phyloP scores from a whole-genome alignment of 129 eudicot species.

The Sambucus nigra region DNA sequence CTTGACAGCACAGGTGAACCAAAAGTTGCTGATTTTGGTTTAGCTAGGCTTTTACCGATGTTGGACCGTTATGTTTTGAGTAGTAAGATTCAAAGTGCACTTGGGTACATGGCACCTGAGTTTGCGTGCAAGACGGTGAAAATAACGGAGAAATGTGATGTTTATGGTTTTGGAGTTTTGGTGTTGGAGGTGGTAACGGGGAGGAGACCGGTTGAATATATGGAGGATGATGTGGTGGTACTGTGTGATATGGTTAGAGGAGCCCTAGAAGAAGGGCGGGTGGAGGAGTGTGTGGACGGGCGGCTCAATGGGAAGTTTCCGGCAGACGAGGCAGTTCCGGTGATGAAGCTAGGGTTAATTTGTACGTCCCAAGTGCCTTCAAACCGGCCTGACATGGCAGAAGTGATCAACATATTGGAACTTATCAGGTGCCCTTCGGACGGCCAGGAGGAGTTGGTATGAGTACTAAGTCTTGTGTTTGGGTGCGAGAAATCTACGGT shows the following conservation, averaged over 20 bases:
- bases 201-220: constrained; percentile 88
- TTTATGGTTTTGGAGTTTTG: constrained; percentile 90
- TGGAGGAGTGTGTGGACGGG: constrained; percentile 81
- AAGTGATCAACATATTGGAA: constrained; percentile 85
- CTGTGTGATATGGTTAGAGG: constrained; percentile 95
- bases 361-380: constrained; percentile 99
- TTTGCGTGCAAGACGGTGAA: constrained; percentile 84
- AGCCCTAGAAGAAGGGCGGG: constrained; percentile 70
- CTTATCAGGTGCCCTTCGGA: constrained; percentile 78
- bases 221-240: constrained; percentile 96
- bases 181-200: constrained; percentile 76
- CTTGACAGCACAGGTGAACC: constrained; percentile 68
- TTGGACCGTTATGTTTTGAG: constrained; percentile 76
- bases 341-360: constrained; percentile 75
- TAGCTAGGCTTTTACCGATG: constrained; percentile 83
- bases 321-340: constrained; percentile 76
- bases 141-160: constrained; percentile 84
- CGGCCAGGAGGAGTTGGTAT: constrained; percentile 51
- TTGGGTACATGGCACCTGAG: constrained; percentile 98
- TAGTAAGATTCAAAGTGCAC: constrained; percentile 92
- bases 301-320: constrained; percentile 70
- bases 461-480: constrained; percentile 5
- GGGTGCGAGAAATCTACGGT: neutral
- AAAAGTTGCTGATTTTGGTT: constrained; percentile 75
- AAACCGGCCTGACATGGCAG: constrained; percentile 87